Evolutionary conservation across 768 basidiomycete species (phyloP), one percentile per base, ranked within the genome.

Genomic region (Rhizopogon sp.): DNA sequence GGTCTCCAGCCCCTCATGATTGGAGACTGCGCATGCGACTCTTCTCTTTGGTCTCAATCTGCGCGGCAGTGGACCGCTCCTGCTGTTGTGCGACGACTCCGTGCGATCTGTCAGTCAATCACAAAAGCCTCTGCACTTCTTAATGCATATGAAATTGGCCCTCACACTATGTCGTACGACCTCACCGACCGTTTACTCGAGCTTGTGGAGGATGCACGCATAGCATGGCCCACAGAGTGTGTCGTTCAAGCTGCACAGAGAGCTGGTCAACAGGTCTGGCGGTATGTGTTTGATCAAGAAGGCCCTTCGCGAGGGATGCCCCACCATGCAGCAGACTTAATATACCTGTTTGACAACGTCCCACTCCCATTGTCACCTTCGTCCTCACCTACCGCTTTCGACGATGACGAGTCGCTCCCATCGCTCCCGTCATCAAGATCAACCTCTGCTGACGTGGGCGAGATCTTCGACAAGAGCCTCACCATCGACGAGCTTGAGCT

Each of bases 201-300:
- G 44, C 76, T 91, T 33, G 80, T 91, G 43, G 83, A 85, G 59
- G 89, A 91, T 57, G 78, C 86, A 10, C 81, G 85, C 25, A 76
- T 90, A 35, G 85, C 86, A 13, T 91, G 87, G 87, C 87, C 87
- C 9, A 86, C 84, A 1, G 84, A 91, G 25, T 81, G 83, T 57
- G 71, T 85, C 37, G 79, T 78, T 3, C 71, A 77, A 50, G 76
- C 75, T 52, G 77, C 80, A 2, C 76, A 76, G 52, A 72, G 68
- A 16, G 76, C 77, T 13, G 85, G 82, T 1, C 73, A 73, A 40
- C 79, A 79, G n/a, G 87, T 89, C 5, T 91, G 84, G 83, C 78
- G 89, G 55, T 91, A 88, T 61, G 82, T 88, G 16, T 91, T 91
- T 64, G 89, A 91, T 68, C 89, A 91, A 70, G 89, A 88, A 61